Percentiles rank a stretch among this genome's conserved stretches.
Conservation (phyloP, 306 rosid genomes). For the Acacia acuminata region DNA sequence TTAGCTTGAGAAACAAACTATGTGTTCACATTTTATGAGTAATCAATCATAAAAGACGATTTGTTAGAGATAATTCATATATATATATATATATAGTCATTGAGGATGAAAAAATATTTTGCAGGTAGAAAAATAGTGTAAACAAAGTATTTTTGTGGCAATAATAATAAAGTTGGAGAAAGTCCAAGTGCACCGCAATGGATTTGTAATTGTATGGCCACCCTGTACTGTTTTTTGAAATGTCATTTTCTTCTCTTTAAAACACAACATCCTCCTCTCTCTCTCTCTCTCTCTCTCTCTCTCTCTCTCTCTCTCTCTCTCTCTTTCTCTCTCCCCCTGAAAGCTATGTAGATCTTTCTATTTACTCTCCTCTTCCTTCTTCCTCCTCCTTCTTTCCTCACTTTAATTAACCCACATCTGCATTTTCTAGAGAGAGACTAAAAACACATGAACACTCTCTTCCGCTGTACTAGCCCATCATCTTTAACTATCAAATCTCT, state of each 20-base stretch:
- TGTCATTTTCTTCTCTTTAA: slow-evolving; percentile 79
- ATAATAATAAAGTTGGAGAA: slow-evolving; percentile 37
- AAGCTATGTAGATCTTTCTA: slow-evolving; percentile 82
- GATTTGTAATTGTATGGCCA: slow-evolving; percentile 56
- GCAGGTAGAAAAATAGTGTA: neutral
- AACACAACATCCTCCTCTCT: slow-evolving; percentile 28
- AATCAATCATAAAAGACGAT: too few species aligned
- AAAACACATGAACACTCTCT: neutral
- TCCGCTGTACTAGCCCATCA: neutral
- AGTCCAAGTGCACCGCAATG: slow-evolving; percentile 83
- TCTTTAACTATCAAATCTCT: slow-evolving; percentile 41
- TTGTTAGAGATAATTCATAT: too few species aligned
- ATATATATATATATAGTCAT: too few species aligned
- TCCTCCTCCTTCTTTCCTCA: neutral
- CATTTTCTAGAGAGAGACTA: slow-evolving; percentile 25
- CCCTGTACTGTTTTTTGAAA: slow-evolving; percentile 67
- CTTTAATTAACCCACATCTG: neutral
- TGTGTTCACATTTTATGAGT: too few species aligned
- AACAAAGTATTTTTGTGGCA: neutral
- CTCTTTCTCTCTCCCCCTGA: too few species aligned
- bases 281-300: neutral
- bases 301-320: too few species aligned
- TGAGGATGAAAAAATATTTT: neutral
- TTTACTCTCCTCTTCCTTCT: slow-evolving; percentile 17
- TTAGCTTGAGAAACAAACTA: neutral